Conservation (phyloP, 208 protist species). For the Leishmania amazonensis region DNA sequence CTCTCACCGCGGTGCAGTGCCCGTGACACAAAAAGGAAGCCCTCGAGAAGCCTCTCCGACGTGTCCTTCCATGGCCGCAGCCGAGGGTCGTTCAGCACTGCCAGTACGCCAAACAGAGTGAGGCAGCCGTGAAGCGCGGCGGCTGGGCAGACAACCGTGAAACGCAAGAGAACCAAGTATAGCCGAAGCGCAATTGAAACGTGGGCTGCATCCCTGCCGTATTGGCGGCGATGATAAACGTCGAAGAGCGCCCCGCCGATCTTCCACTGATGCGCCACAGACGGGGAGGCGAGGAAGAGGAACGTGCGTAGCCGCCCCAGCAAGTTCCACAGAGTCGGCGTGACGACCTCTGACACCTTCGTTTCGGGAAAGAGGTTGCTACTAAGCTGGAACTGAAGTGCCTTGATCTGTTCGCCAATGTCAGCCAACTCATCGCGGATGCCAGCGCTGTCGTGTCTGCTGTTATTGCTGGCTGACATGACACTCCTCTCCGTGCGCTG, state of each 20-base stretch:
- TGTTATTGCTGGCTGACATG: neutral
- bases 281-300: conserved; percentile 37
- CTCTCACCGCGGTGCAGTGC: conserved; percentile 25
- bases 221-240: conserved; percentile 26
- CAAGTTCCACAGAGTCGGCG: conserved; percentile 49
- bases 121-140: conserved; percentile 54
- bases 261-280: conserved; percentile 15
- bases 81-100: conserved; percentile 33
- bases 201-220: conserved; percentile 42
- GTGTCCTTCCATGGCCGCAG: conserved; percentile 21
- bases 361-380: conserved; percentile 6
- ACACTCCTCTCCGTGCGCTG: conserved; percentile 16
- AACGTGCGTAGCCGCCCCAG: conserved; percentile 62
- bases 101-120: conserved; percentile 60
- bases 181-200: conserved; percentile 49
- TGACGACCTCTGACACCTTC: neutral
- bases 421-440: conserved; percentile 26
- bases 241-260: conserved; percentile 16
- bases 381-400: conserved; percentile 23
- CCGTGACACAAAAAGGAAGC: conserved; percentile 30
- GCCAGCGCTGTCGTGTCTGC: neutral
- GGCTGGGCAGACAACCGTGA: conserved; percentile 42
- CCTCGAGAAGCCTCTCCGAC: conserved; percentile 41
- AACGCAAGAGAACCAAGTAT: conserved; percentile 57
- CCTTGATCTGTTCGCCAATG: conserved; percentile 32